Conservation (phyloP, 163 green algal genomes). For the Scenedesmus sp. region DNA sequence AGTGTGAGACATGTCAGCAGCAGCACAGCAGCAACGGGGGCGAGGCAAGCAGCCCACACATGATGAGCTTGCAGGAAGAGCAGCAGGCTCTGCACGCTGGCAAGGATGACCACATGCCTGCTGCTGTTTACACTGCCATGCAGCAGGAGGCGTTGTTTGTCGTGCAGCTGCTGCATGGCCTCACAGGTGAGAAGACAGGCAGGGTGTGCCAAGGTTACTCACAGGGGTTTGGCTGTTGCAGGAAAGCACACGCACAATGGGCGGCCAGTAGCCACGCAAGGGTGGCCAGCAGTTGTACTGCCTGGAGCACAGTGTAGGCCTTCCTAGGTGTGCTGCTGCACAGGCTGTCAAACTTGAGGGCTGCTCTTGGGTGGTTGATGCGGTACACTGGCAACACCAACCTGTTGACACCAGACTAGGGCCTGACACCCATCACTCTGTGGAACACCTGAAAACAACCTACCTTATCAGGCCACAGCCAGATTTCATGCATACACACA, state of each 20-base stretch:
- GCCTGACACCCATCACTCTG: too few species aligned
- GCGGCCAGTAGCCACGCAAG: too few species aligned
- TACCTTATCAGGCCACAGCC: conserved; percentile 42
- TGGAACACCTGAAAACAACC: too few species aligned
- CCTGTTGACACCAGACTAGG: too few species aligned
- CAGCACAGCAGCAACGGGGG: conserved; percentile 20
- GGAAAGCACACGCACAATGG: not conserved
- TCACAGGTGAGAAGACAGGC: conserved; percentile 55
- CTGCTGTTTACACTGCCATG: not conserved
- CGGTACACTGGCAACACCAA: too few species aligned
- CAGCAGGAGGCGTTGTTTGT: conserved; percentile 59
- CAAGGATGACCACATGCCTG: not conserved
- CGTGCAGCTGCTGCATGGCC: conserved; percentile 41
- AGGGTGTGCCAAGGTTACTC: too few species aligned
- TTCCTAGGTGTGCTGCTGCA: too few species aligned
- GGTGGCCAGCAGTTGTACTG: too few species aligned
- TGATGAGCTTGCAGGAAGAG: conserved; percentile 42
- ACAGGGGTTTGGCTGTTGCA: too few species aligned
- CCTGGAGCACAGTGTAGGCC: too few species aligned
- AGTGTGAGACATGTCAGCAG: conserved; percentile 36
- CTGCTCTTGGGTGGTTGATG: too few species aligned
- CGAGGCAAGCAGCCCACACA: conserved; percentile 4
- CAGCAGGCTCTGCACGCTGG: conserved; percentile 20
- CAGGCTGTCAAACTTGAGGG: too few species aligned
- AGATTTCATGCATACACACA: not conserved